phyloP scores from a whole-genome alignment of 306 rosid genomes.

The Cucumis hystrix region DNA sequence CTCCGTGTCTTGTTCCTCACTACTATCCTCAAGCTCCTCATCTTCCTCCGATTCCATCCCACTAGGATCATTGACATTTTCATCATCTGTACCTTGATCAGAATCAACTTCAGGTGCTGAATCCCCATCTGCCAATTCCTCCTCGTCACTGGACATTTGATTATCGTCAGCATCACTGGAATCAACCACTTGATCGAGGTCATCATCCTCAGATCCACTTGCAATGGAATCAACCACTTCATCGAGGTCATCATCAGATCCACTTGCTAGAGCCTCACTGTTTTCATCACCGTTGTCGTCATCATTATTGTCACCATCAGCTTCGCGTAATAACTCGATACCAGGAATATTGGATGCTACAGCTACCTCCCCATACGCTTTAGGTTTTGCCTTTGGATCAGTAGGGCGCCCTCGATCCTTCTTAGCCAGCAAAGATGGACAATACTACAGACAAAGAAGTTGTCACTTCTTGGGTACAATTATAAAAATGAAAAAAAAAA shows the following conservation, averaged over 20 bases:
- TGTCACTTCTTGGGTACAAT: background rate
- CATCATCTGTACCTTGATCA: background rate
- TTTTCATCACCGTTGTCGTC: slow-evolving; percentile 19
- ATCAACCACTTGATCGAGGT: slow-evolving; percentile 24
- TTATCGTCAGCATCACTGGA: slow-evolving; percentile 30
- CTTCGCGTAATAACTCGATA: slow-evolving; percentile 44
- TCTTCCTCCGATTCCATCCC: slow-evolving; percentile 22
- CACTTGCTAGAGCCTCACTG: slow-evolving; percentile 20
- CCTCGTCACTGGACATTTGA: slow-evolving; percentile 27
- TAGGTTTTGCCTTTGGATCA: slow-evolving; percentile 60
- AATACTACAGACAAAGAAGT: slow-evolving; percentile 41
- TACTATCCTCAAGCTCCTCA: slow-evolving; percentile 14
- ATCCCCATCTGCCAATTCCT: slow-evolving; percentile 19
- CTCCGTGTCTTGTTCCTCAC: background rate
- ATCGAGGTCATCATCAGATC: slow-evolving; percentile 34
- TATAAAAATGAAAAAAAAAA: too few relatives aligned
- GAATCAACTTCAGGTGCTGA: slow-evolving; percentile 21
- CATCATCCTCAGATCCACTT: slow-evolving; percentile 30
- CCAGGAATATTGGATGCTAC: slow-evolving; percentile 55
- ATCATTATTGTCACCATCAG: slow-evolving; percentile 12
- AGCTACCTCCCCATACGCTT: slow-evolving; percentile 64
- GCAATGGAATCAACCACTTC: slow-evolving; percentile 18
- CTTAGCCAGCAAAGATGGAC: slow-evolving; percentile 77
- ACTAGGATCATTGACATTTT: slow-evolving; percentile 20
- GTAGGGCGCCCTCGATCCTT: slow-evolving; percentile 84